A percentile compares a stretch with the other conserved stretches of the same genome.
Conservation (phyloP, 2,329 filamentous ascomycete genomes). For the Erysiphe pulchra region DNA sequence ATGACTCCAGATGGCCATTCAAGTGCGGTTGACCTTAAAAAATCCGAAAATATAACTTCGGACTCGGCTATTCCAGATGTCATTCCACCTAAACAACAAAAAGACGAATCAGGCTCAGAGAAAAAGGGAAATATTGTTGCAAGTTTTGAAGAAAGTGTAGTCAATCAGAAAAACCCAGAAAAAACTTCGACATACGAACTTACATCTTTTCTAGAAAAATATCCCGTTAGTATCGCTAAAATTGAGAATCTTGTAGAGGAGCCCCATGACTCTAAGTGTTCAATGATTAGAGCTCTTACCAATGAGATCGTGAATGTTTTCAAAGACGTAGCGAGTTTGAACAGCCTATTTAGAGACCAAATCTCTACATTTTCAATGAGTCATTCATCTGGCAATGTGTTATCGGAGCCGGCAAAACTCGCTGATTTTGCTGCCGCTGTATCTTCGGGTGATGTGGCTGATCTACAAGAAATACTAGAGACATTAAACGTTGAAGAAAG, state of each 20-base stretch:
- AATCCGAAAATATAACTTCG: conserved; percentile 17
- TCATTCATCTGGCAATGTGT: conserved; percentile 82
- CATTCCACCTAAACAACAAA: conserved; percentile 26
- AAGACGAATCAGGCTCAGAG: conserved; percentile 28
- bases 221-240: conserved; percentile 79
- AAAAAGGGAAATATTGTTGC: conserved; percentile 87
- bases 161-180: conserved; percentile 30
- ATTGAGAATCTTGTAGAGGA: conserved; percentile 83
- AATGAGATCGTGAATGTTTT: conserved; percentile 98
- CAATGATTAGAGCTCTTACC: conserved; percentile 70
- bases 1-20: conserved; percentile 30
- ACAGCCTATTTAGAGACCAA: conserved; percentile 86
- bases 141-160: conserved; percentile 69
- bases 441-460: conserved; percentile 73
- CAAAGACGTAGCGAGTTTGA: conserved; percentile 85
- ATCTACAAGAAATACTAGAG: conserved; percentile 76
- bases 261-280: conserved; percentile 70
- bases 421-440: conserved; percentile 95
- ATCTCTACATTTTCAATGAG: conserved; percentile 94
- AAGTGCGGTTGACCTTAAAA: conserved; percentile 18
- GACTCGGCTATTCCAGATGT: conserved; percentile 30
- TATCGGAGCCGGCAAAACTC: conserved; percentile 78
- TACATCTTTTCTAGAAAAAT: conserved; percentile 74
- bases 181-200: conserved; percentile 42
- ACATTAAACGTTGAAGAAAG: conserved; percentile 79